Percentiles rank a stretch among this genome's conserved stretches.
Conservation (phyloP, 2,329 filamentous ascomycete genomes). For the Fusarium newnesense region DNA sequence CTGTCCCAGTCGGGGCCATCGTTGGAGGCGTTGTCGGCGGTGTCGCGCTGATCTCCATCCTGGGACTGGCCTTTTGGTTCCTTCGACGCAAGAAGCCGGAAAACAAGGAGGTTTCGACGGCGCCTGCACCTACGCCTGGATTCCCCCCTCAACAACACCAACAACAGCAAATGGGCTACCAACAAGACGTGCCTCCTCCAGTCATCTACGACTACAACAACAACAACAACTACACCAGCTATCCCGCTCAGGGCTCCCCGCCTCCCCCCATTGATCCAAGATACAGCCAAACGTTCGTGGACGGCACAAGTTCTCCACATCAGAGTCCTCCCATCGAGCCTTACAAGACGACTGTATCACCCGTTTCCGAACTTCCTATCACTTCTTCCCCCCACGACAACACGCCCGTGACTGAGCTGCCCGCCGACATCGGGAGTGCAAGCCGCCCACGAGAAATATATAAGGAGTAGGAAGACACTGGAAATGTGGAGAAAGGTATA, state of each 20-base stretch:
- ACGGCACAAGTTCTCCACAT: background rate
- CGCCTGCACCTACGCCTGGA: background rate
- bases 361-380: background rate
- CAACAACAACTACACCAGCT: background rate
- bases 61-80: background rate
- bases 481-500: accelerated
- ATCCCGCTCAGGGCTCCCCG: background rate
- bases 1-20: background rate
- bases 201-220: background rate
- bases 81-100: background rate
- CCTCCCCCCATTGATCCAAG: background rate
- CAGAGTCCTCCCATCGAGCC: background rate
- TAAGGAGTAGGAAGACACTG: background rate
- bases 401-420: background rate
- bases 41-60: background rate
- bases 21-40: background rate
- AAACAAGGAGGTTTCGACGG: too few relatives aligned
- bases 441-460: too few relatives aligned
- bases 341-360: background rate
- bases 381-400: background rate
- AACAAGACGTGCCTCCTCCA: background rate
- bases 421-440: background rate
- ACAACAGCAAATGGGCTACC: background rate
- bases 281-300: background rate
- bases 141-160: background rate